Evolutionary conservation across 164 flowering plant genomes (phyloP).

Genomic region (Aristolochia fimbriata): DNA sequence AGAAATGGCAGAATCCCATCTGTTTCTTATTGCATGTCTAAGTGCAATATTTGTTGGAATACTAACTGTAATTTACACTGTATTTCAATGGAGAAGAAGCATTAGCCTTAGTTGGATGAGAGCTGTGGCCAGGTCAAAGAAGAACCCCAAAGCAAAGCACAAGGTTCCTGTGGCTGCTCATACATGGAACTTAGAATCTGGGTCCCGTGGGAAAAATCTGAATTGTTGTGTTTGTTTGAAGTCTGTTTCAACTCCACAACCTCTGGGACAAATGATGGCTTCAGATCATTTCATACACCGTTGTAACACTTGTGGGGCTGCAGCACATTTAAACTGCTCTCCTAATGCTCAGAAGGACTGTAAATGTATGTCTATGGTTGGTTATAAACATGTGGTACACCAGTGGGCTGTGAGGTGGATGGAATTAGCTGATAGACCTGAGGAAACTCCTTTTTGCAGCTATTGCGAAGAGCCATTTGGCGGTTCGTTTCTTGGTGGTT

Average conservation of each 20-base stretch:
- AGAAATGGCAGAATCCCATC: constrained; percentile 43
- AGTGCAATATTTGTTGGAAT: constrained; percentile 66
- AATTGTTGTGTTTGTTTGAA: constrained; percentile 92
- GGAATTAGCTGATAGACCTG: constrained; percentile 67
- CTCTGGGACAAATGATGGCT: constrained; percentile 63
- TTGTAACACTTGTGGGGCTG: constrained; percentile 77
- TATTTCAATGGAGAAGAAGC: constrained; percentile 91
- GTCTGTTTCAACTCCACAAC: constrained; percentile 59
- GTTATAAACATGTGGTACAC: constrained; percentile 62
- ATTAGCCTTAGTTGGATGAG: constrained; percentile 83
- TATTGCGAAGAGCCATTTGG: constrained; percentile 92
- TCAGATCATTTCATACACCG: constrained; percentile 63
- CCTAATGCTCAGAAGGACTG: constrained; percentile 77
- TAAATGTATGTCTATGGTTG: constrained; percentile 84
- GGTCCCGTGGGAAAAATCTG: constrained; percentile 66
- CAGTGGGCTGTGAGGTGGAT: constrained; percentile 96
- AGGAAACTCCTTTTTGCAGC: constrained; percentile 74
- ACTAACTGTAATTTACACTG: constrained; percentile 65
- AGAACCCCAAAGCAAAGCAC: constrained; percentile 59
- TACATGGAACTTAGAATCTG: constrained; percentile 62
- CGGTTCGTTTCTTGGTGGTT: constrained; percentile 85
- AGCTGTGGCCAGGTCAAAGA: constrained; percentile 87
- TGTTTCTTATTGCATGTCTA: constrained; percentile 53
- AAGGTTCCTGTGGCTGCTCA: constrained; percentile 65
- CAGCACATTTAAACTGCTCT: constrained; percentile 75